A percentile compares a stretch with the other conserved stretches of the same genome.
Evolutionary conservation across 2,329 filamentous ascomycete species (phyloP).

Genomic region (Aspergillus sp.): DNA sequence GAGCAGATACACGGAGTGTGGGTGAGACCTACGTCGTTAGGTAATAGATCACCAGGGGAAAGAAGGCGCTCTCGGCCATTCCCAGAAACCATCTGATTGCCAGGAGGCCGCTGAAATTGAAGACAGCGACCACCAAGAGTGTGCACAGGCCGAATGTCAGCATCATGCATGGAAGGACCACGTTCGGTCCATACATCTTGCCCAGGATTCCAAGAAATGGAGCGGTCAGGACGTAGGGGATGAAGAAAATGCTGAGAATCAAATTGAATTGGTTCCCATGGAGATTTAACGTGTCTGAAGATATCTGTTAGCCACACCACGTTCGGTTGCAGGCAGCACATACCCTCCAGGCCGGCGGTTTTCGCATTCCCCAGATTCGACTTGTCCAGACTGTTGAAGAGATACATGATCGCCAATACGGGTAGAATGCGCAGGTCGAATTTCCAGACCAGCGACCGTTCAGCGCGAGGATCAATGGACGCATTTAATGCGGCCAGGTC

Average conservation of each 20-base stretch:
- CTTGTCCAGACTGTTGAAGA: conserved; percentile 50
- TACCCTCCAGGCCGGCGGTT: conserved; percentile 23
- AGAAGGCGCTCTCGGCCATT: conserved; percentile 28
- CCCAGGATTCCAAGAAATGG: conserved; percentile 27
- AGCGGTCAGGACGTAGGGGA: conserved; percentile 28
- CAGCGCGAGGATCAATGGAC: conserved; percentile 36
- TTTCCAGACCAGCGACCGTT: conserved; percentile 50
- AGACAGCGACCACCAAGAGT: conserved; percentile 20
- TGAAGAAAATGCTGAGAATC: conserved; percentile 27
- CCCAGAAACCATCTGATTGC: conserved; percentile 29
- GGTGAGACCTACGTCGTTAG: conserved; percentile 20
- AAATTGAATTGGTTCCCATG: conserved; percentile 27
- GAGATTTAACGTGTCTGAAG: conserved; percentile 20
- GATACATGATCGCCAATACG: conserved; percentile 55
- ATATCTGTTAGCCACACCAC: not conserved
- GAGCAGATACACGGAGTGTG: not conserved
- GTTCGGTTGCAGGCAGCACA: not conserved
- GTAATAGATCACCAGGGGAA: conserved; percentile 28
- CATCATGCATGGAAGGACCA: conserved; percentile 28
- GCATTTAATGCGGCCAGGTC: not conserved
- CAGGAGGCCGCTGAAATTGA: conserved; percentile 24
- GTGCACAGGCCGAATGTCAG: conserved; percentile 24
- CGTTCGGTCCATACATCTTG: conserved; percentile 27
- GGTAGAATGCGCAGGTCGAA: conserved; percentile 49
- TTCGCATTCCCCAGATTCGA: conserved; percentile 36